Percentiles rank a stretch among this genome's conserved stretches.
Conservation (phyloP, 2,329 filamentous ascomycete genomes). For the Exophiala sp. region DNA sequence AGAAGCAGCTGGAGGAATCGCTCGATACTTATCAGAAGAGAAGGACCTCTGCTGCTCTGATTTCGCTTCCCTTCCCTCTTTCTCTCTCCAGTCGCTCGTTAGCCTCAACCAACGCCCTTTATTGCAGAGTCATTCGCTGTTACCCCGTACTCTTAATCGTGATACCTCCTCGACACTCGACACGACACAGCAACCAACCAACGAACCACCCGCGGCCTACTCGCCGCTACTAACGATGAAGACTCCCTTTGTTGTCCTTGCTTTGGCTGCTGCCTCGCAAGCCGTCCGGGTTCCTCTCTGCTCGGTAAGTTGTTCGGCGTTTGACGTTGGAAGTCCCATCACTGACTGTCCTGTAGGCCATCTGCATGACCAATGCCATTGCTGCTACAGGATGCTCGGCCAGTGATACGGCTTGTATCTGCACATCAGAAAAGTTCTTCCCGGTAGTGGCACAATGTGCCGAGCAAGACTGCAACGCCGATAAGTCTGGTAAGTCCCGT, state of each 20-base stretch:
- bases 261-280: slow-evolving; percentile 3
- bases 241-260: not conserved
- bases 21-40: not conserved
- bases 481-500: not conserved
- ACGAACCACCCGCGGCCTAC: not conserved
- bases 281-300: slow-evolving; percentile 12
- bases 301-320: slow-evolving; percentile 1
- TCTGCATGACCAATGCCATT: slow-evolving; percentile 15
- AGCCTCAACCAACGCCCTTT: not conserved
- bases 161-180: not conserved
- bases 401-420: slow-evolving; percentile 10
- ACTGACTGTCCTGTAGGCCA: slow-evolving; percentile 4
- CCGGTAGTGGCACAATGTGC: slow-evolving; percentile 7
- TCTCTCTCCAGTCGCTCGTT: not conserved
- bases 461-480: slow-evolving; percentile 3
- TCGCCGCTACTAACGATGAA: slow-evolving; percentile 5
- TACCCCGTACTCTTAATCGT: not conserved
- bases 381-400: slow-evolving; percentile 11
- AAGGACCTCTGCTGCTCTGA: no score
- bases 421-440: slow-evolving; percentile 9
- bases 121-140: not conserved
- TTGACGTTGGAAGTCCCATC: no score
- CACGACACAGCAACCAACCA: not conserved
- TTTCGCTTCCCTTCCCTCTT: not conserved
- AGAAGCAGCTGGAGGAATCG: not conserved